Base-by-base conservation (phyloP, 805 yeast genomes). In the Barnettozyma pratensis region DNA sequence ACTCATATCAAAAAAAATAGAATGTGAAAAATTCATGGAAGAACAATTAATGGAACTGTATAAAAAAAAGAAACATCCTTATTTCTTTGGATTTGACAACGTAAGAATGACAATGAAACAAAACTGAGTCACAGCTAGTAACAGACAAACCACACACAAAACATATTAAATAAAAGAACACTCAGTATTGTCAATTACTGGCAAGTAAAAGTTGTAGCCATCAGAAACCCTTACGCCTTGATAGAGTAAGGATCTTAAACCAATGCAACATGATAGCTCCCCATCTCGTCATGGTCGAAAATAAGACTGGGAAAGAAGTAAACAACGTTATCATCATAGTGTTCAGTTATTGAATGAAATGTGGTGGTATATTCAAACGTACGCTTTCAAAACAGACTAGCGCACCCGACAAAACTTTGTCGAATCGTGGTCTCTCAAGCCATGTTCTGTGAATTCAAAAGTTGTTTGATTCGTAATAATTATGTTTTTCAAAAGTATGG, bases 241-340 rank as follows among this genome's bases (percentile, higher is more conserved):
- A 45, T 44, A 56, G 50, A 49, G 52, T 54, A 50, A 47, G 54
- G 58, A 57, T 72, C 60, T 62, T 67, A 44, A 8, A 31, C 34
- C 50, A 47, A 45, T 44, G 44, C 28, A 54, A 56, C 64, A 48
- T 48, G 61, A 53, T 61, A 68, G 69, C 62, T 60, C 61, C 77
- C 89, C 90, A 76, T 80, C 81, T 85, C 91, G 89, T 85, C 94
- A 85, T 83, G 83, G 91, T 85, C 94, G 91, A 80, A 72, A 31
- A 31, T 81, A 87, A 77, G 87, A 83, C 87, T 80, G 86, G 90
- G 91, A 85, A 85, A 85, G 91, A 85, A 85, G 90, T 71, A 74
- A 67, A 80, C 87, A 71, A 70, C 75, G 66, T 61, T 69, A 59
- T 72, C 76, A 72, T 72, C 76, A 67, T 50, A 29, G 48, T 46